A percentile compares a stretch with the other conserved stretches of the same genome.
These are phyloP conservation scores for Tylopilus rubrobrunneus DNA, from an alignment of 768 basidiomycete genomes.

Conservation along the genomic window DNA sequence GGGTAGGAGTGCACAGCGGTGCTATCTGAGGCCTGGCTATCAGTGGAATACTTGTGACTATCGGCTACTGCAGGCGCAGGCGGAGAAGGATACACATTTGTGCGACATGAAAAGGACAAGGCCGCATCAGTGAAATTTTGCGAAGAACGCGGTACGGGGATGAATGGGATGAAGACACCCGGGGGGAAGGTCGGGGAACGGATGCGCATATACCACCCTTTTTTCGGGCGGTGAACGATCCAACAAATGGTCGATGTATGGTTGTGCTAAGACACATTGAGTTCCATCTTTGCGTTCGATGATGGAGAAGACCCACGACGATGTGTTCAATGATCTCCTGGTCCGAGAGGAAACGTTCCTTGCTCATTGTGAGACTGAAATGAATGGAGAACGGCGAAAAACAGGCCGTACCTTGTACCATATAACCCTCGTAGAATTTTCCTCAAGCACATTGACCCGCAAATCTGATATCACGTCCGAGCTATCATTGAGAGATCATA, in stretches of 20 bases:
- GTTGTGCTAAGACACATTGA: slow-evolving; percentile 48
- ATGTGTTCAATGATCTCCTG: slow-evolving; percentile 74
- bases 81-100: slow-evolving; percentile 32
- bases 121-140: slow-evolving; percentile 49
- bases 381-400: not conserved
- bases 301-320: slow-evolving; percentile 45
- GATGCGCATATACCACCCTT: slow-evolving; percentile 83
- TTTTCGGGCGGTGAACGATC: slow-evolving; percentile 74
- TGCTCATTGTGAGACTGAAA: slow-evolving; percentile 19
- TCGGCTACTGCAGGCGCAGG: slow-evolving; percentile 11
- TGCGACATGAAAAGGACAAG: slow-evolving; percentile 50
- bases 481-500: slow-evolving; percentile 33
- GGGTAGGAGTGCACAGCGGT: slow-evolving; percentile 51
- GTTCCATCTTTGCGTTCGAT: not conserved
- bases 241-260: slow-evolving; percentile 62
- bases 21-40: slow-evolving; percentile 30
- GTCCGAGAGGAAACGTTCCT: slow-evolving; percentile 74
- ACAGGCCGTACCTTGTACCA: slow-evolving; percentile 65
- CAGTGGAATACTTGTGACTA: slow-evolving; percentile 22
- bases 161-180: slow-evolving; percentile 50
- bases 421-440: slow-evolving; percentile 52
- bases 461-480: slow-evolving; percentile 72
- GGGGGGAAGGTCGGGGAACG: slow-evolving; percentile 69
- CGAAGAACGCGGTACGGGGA: slow-evolving; percentile 45
- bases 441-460: slow-evolving; percentile 59